Base-by-base conservation (phyloP, 2,329 filamentous ascomycete genomes). In the Aspergillus fijiensis region DNA sequence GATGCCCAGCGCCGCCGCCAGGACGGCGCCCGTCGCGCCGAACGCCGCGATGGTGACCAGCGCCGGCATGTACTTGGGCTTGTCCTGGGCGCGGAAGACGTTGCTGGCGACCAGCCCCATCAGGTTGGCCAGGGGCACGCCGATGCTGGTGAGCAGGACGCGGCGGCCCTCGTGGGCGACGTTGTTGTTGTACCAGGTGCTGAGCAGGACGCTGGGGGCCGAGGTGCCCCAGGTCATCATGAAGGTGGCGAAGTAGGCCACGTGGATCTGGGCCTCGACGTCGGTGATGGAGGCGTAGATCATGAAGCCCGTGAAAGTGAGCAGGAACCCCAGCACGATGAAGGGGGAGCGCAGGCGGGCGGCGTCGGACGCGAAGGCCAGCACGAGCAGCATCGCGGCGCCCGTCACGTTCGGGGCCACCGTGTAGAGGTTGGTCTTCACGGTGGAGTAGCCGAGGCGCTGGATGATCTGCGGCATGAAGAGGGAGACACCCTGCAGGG, bases 181-280 rank as follows among this genome's bases (percentile, higher is more conserved):
- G 71, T 94, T 94, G 79, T 93, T 93, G 77, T 91, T 93, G 77
- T 92, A 92, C 87, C 87, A 89, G 59, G 85, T 80, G 65, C 86
- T 78, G 9, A 76, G 79, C 12, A 93, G 79, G 9, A 92, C 89
- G 0, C 86, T 89, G 0, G 90, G 89, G 0, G 89, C 89, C 1
- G 86, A 88, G 0, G 89, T 91, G 16, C 90, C 90, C 87, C 89
- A 92, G 11, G 87, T 89, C 88, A 92, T 91, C 87, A 92, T 89
- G 73, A 92, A 93, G 57, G 84, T 87, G 5, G 89, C 88, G 64
- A 87, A 92, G 69, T 92, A 92, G 0, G 89, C 89, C 1, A 91
- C 80, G 3, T 83, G 80, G n/a, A 89, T 72, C 45, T 89, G 79
- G 3, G 78, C 68, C 42, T 84, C 73, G 16, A 91, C 85, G 65